Evolutionary conservation across 495 filamentous ascomycete species (phyloP).

Genomic region (Penicillium fimorum): DNA sequence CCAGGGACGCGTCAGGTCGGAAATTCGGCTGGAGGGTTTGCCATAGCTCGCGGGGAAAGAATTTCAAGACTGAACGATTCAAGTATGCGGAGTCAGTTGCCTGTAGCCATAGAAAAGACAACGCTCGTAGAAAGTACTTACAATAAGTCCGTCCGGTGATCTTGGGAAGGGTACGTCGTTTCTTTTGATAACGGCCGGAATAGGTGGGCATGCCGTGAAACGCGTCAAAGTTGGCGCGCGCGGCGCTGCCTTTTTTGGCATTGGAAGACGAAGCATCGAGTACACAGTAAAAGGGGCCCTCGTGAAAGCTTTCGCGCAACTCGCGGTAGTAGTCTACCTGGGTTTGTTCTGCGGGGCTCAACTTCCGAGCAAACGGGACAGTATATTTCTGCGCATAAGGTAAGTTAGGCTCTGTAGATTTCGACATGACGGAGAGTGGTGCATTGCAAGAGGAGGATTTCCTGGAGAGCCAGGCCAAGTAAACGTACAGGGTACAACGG

Average conservation of each 20-base stretch:
- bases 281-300: constrained; percentile 58
- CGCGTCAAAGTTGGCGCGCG: constrained; percentile 50
- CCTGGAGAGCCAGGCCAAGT: constrained; percentile 3
- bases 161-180: constrained; percentile 48
- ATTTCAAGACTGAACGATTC: constrained; percentile 43
- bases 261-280: constrained; percentile 46
- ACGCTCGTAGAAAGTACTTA: constrained; percentile 23
- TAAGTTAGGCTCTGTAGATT: not conserved
- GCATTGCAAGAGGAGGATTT: not conserved
- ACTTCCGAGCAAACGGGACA: constrained; percentile 33
- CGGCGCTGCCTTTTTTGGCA: constrained; percentile 40
- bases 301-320: constrained; percentile 53
- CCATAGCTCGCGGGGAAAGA: constrained; percentile 59
- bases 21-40: constrained; percentile 48
- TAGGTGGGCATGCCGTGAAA: constrained; percentile 62
- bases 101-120: not conserved
- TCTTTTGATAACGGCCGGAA: constrained; percentile 54
- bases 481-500: constrained; percentile 44
- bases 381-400: constrained; percentile 34
- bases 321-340: constrained; percentile 47
- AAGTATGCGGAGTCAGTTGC: constrained; percentile 7
- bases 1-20: constrained; percentile 37
- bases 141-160: constrained; percentile 51
- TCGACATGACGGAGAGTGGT: not conserved
- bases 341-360: constrained; percentile 34